These are phyloP conservation scores for Trapa bicornis DNA, from an alignment of 345 rosid genomes.

Conservation along the genomic window DNA sequence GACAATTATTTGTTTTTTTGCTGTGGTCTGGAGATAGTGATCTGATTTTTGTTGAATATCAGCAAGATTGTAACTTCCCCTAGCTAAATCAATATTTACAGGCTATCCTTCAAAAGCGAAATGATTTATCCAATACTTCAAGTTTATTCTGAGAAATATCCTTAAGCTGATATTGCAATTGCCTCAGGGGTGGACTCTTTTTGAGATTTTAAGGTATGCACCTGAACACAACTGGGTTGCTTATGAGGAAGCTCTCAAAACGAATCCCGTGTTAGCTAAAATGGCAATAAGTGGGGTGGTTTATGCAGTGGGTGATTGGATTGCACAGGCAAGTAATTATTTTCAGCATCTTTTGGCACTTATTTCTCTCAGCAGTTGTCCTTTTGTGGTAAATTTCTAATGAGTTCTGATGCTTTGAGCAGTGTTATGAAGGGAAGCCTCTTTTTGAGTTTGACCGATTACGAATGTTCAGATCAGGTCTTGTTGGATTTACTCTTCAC, in stretches of 20 bases:
- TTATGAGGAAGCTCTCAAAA: slow-evolving; percentile 72
- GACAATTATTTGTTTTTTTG: not conserved
- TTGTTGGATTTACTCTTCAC: slow-evolving; percentile 87
- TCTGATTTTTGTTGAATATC: not conserved
- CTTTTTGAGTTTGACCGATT: slow-evolving; percentile 55
- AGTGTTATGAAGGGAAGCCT: slow-evolving; percentile 87
- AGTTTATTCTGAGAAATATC: not conserved
- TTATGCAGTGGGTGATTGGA: slow-evolving; percentile 84
- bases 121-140: not conserved
- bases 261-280: slow-evolving; percentile 85
- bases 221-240: slow-evolving; percentile 94
- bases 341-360: not conserved
- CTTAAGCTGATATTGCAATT: slow-evolving; percentile 3
- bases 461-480: slow-evolving; percentile 74
- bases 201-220: slow-evolving; percentile 62
- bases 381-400: not conserved
- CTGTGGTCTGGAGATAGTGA: not conserved
- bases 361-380: slow-evolving; percentile 1
- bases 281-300: slow-evolving; percentile 92
- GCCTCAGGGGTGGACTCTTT: slow-evolving; percentile 87
- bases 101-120: not conserved
- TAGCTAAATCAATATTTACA: not conserved
- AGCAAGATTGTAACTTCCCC: not conserved
- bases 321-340: slow-evolving; percentile 59
- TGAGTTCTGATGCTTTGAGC: slow-evolving; percentile 10